Evolutionary conservation across 2,329 filamentous ascomycete genomes (phyloP), one percentile per base, ranked within the genome.

Genomic region (Orbilia brochopaga): DNA sequence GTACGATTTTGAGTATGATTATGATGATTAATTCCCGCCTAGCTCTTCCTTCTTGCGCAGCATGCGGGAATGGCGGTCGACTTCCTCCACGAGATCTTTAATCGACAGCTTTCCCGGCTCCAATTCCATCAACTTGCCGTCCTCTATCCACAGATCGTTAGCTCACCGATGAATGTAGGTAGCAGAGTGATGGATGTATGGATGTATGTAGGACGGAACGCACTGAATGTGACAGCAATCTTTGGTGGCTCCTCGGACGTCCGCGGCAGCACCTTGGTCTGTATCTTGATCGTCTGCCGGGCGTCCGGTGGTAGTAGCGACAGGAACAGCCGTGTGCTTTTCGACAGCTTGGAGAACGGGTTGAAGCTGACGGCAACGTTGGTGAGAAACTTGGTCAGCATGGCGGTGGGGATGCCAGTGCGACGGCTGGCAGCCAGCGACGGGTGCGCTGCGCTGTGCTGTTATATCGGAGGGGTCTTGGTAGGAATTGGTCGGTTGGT

Each of bases 331-430:
- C 94, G 88, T 42, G 91, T 92, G 23, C 92, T 89, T 78, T 91
- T 92, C 74, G 91, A 88, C 79, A 85, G 84, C 23, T 85, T 81
- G 27, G 87, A 89, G 85, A 97, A 97, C 42, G 94, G 93, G 81
- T 96, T 96, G 87, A 97, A 97, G 79, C 87, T 87, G 75, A 91
- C 89, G 77, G 85, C 87, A 77, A 97, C 87, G 79, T 91, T 87
- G 79, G 92, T 93, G 80, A 95, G 86, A 83, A 91, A 94, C 79
- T 88, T 87, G 69, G 90, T 93, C 73, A 94, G 90, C 91, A 94
- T 94, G 15, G 27, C 60, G 56, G n/a, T n/a, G n/a, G n/a, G n/a
- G 65, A 32, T 53, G 23, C 17, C n/a, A n/a, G n/a, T n/a, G 48
- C 11, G 23, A 24, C 52, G n/a, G 11, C 21, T 4, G 2, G n/a